Evolutionary conservation across 2,329 filamentous ascomycete species (phyloP).

Genomic region (Dactylellina sp.): DNA sequence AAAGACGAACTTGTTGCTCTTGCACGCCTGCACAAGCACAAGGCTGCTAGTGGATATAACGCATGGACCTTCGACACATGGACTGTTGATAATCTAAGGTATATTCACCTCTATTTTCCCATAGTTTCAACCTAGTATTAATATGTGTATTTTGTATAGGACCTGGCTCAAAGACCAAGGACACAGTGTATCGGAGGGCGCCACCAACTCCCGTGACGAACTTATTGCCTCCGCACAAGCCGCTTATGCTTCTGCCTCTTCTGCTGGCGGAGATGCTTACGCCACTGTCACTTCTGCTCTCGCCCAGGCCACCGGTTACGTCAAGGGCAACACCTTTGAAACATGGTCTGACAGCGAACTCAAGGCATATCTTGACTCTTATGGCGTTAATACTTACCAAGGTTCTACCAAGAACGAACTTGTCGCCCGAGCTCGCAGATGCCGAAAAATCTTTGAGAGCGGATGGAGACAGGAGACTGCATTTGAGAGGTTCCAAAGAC

Average conservation of each 20-base stretch:
- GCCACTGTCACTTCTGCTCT: slow-evolving; percentile 80
- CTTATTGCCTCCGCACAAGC: slow-evolving; percentile 74
- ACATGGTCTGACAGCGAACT: slow-evolving; percentile 79
- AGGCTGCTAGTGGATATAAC: slow-evolving; percentile 75
- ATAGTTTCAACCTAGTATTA: background rate
- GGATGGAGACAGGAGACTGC: slow-evolving; percentile 75
- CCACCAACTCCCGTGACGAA: slow-evolving; percentile 77
- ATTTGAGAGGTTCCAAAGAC: slow-evolving; percentile 65
- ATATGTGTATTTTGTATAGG: slow-evolving; percentile 60
- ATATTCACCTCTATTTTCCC: slow-evolving; percentile 61
- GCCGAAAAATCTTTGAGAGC: slow-evolving; percentile 81
- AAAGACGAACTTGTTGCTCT: slow-evolving; percentile 78
- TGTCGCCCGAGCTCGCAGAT: slow-evolving; percentile 76
- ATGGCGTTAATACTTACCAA: slow-evolving; percentile 77
- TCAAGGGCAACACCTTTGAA: slow-evolving; percentile 76
- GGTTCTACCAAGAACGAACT: slow-evolving; percentile 77
- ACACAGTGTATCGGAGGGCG: slow-evolving; percentile 71
- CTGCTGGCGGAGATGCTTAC: slow-evolving; percentile 69
- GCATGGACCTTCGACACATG: slow-evolving; percentile 85
- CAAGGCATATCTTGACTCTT: slow-evolving; percentile 82
- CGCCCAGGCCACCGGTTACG: slow-evolving; percentile 73
- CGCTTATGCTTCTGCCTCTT: slow-evolving; percentile 57
- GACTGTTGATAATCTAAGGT: slow-evolving; percentile 77
- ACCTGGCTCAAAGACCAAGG: slow-evolving; percentile 68
- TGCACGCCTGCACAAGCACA: slow-evolving; percentile 79